phyloP scores from a whole-genome alignment of 805 yeast genomes.

The Pichia exigua region DNA sequence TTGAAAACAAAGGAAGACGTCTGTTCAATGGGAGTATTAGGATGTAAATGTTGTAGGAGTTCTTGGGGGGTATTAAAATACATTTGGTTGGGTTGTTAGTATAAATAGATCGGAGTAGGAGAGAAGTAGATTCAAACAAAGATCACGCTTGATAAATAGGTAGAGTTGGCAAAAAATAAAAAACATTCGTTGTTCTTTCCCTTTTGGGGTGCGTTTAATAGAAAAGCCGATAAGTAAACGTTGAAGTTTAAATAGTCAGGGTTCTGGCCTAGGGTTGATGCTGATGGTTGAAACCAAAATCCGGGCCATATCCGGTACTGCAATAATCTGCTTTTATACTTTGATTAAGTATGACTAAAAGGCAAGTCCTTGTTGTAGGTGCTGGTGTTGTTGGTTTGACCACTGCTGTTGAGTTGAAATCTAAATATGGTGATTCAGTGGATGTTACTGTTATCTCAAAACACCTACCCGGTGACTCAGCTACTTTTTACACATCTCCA shows the following conservation, averaged over 20 bases:
- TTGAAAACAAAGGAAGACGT: background rate
- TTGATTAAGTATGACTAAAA: background rate
- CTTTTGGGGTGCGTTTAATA: background rate
- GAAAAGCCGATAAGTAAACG: background rate
- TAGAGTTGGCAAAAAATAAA: too few relatives aligned
- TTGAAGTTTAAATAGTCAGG: background rate
- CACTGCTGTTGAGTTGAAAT: conserved; percentile 33
- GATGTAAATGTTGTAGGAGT: background rate
- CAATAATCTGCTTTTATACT: too few relatives aligned
- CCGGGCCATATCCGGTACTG: too few relatives aligned
- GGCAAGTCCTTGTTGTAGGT: conserved; percentile 13
- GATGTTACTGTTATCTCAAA: conserved; percentile 34
- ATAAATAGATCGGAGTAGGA: too few relatives aligned
- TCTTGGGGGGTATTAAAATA: background rate
- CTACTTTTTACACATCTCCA: conserved; percentile 47
- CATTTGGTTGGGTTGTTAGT: background rate
- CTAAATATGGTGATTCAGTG: conserved; percentile 20
- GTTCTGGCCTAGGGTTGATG: background rate
- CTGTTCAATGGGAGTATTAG: background rate
- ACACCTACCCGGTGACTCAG: conserved; percentile 50
- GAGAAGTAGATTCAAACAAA: too few relatives aligned
- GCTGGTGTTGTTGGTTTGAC: conserved; percentile 44
- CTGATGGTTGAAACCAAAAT: too few relatives aligned
- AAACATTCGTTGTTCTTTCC: background rate
- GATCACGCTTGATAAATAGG: too few relatives aligned